phyloP scores from a whole-genome alignment of 345 rosid species.

The Kernera saxatilis region DNA sequence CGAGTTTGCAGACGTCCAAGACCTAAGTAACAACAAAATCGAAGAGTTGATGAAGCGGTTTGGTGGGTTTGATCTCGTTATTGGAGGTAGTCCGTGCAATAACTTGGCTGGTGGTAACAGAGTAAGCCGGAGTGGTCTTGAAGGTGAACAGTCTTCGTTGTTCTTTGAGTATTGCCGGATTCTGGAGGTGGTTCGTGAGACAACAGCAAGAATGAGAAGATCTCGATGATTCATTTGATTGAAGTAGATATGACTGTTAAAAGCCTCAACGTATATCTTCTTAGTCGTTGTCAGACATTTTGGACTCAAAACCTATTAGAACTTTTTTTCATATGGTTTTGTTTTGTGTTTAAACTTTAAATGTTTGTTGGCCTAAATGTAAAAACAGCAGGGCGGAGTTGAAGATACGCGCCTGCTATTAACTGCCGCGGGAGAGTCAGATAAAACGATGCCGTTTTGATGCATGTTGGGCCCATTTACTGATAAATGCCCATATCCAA shows the following conservation, averaged over 20 bases:
- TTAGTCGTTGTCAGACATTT: too few species aligned
- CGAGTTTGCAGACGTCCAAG: slow-evolving; percentile 49
- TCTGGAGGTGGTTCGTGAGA: slow-evolving; percentile 45
- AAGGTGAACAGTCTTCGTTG: slow-evolving; percentile 71
- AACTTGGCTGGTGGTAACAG: slow-evolving; percentile 89
- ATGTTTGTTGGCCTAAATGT: too few species aligned
- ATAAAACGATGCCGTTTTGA: neutral
- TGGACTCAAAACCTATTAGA: too few species aligned
- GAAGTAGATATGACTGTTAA: neutral
- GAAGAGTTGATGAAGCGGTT: slow-evolving; percentile 41
- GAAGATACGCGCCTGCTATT: neutral
- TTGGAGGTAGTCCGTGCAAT: slow-evolving; percentile 95
- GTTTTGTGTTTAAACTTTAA: too few species aligned
- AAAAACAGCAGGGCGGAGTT: too few species aligned
- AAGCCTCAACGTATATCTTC: too few species aligned
- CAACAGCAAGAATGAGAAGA: slow-evolving; percentile 5
- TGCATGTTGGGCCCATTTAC: neutral
- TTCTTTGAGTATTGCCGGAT: slow-evolving; percentile 71
- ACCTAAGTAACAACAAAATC: slow-evolving; percentile 37
- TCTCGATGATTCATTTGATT: neutral
- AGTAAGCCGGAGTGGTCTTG: slow-evolving; percentile 66
- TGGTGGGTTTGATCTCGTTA: slow-evolving; percentile 82
- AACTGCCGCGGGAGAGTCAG: neutral
- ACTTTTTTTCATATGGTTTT: too few species aligned
- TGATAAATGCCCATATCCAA: neutral